Evolutionary conservation across 192 early-diverging fungal genomes (phyloP).

Genomic region (Pecoramyces ruminantium): DNA sequence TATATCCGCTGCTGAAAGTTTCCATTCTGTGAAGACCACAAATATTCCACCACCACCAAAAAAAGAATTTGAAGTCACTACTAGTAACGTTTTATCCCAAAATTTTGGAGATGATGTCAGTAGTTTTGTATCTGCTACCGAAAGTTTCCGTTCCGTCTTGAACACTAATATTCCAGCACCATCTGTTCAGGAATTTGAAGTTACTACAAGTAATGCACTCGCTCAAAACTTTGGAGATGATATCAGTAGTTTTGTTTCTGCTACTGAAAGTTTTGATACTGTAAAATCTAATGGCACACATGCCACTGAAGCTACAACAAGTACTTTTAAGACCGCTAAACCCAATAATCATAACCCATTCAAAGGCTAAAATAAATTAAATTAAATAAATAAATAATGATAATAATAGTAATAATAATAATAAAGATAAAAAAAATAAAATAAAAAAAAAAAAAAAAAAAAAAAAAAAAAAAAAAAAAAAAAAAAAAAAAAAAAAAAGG

Average conservation of each 20-base stretch:
- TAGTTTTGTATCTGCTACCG: neutral
- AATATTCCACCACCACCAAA: no score
- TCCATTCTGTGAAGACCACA: no score
- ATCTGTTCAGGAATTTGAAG: neutral
- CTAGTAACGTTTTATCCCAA: neutral
- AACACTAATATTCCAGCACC: neutral
- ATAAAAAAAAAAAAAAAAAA: no score
- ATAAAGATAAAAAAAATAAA: no score
- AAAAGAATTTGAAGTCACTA: neutral
- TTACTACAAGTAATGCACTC: neutral
- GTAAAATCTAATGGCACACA: neutral
- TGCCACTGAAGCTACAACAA: neutral
- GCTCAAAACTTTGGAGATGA: neutral
- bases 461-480: no score
- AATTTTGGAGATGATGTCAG: neutral
- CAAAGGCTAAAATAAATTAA: neutral
- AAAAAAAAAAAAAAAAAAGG: no score
- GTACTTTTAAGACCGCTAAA: neutral
- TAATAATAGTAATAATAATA: no score
- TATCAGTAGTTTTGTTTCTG: neutral
- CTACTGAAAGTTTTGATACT: neutral
- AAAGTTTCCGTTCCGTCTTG: neutral
- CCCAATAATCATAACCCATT: neutral
- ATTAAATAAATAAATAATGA: no score
- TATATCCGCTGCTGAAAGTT: no score